These are phyloP conservation scores for Tephrocybe rancida DNA, from an alignment of 768 basidiomycete species.

Conservation along the genomic window DNA sequence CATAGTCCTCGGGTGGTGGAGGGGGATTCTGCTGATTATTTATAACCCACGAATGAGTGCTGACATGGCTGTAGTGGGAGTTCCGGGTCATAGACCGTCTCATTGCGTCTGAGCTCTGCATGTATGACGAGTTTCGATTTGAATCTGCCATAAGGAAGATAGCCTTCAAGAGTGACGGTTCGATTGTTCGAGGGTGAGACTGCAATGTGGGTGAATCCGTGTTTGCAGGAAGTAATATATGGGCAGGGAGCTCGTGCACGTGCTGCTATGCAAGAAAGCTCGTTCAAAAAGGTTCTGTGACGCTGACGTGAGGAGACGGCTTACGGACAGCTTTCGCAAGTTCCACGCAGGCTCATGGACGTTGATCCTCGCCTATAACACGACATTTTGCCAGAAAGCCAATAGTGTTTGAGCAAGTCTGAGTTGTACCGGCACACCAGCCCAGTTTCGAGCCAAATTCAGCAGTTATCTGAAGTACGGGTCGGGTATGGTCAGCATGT, in stretches of 20 bases:
- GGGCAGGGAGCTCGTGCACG: neutral
- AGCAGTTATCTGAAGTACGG: neutral
- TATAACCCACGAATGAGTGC: constrained; percentile 41
- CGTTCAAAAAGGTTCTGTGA: too few species aligned
- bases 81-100: constrained; percentile 21
- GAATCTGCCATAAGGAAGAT: constrained; percentile 11
- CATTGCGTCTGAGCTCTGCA: constrained; percentile 13
- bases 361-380: too few species aligned
- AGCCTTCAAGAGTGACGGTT: neutral
- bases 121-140: constrained; percentile 17
- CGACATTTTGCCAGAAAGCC: too few species aligned
- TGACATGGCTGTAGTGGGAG: constrained; percentile 23
- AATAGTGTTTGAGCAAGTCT: too few species aligned
- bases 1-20: constrained; percentile 25
- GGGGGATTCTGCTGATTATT: constrained; percentile 33
- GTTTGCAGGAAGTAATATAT: neutral
- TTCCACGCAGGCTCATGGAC: too few species aligned
- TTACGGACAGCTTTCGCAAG: too few species aligned
- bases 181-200: neutral
- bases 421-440: neutral
- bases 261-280: neutral
- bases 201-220: neutral
- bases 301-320: too few species aligned
- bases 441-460: neutral
- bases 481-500: neutral